phyloP scores from a whole-genome alignment of 768 basidiomycete species.

The Agaricus subrufescens region DNA sequence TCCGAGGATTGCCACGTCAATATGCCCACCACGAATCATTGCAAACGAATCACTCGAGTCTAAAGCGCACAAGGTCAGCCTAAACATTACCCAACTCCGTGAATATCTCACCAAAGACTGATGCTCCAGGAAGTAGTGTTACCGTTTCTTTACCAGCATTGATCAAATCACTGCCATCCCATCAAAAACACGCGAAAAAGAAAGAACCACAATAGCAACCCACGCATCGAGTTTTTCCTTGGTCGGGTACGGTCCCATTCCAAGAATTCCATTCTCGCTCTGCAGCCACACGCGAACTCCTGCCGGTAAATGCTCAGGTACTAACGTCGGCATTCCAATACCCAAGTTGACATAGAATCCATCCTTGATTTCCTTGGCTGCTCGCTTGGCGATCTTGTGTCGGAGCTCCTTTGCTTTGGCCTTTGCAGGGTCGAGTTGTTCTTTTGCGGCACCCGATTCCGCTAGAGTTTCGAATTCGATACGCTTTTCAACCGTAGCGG shows the following conservation, averaged over 20 bases:
- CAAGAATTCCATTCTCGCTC: conserved; percentile 87
- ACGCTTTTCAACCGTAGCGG: conserved; percentile 67
- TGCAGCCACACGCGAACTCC: conserved; percentile 85
- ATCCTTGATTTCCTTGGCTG: conserved; percentile 85
- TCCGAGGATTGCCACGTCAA: conserved; percentile 90
- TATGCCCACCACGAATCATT: conserved; percentile 97
- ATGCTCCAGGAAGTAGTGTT: conserved; percentile 87
- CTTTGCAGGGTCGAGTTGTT: conserved; percentile 41
- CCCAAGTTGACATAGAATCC: conserved; percentile 88
- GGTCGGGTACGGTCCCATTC: conserved; percentile 89
- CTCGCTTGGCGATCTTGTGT: conserved; percentile 77
- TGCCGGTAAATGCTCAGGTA: conserved; percentile 71
- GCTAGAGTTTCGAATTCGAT: conserved; percentile 77
- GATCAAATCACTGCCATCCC: conserved; percentile 66
- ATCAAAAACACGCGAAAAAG: background rate
- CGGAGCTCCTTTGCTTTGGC: conserved; percentile 50
- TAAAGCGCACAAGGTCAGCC: conserved; percentile 19
- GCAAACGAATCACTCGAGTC: conserved; percentile 93
- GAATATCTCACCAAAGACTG: conserved; percentile 69
- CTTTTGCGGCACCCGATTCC: conserved; percentile 28
- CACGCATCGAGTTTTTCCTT: conserved; percentile 76
- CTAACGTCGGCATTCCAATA: conserved; percentile 88
- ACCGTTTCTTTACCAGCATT: conserved; percentile 96
- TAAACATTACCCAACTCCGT: background rate
- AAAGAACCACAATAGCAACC: conserved; percentile 22